These are phyloP conservation scores for Fusarium tricinctum DNA, from an alignment of 2,329 filamentous ascomycete genomes.

Conservation along the genomic window DNA sequence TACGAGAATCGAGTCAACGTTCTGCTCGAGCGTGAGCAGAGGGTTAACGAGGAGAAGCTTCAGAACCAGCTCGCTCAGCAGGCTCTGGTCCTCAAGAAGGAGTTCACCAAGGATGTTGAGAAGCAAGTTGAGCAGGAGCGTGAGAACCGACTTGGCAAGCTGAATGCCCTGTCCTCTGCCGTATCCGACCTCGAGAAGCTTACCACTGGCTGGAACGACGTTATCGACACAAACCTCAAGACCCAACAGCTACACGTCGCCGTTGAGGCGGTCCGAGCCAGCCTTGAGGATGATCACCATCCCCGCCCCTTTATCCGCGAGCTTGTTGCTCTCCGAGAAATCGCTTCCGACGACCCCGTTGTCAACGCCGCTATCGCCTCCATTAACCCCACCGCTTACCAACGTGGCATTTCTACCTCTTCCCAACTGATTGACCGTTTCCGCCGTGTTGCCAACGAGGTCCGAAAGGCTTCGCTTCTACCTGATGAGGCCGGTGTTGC, in stretches of 20 bases:
- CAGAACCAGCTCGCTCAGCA: conserved; percentile 92
- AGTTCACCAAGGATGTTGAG: conserved; percentile 84
- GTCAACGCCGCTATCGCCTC: conserved; percentile 96
- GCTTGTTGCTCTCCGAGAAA: conserved; percentile 93
- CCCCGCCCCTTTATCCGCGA: conserved; percentile 91
- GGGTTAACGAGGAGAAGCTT: conserved; percentile 85
- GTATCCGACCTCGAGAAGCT: conserved; percentile 89
- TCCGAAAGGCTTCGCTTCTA: conserved; percentile 92
- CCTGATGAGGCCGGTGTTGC: conserved; percentile 95
- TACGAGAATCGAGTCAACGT: conserved; percentile 86
- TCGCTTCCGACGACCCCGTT: conserved; percentile 84
- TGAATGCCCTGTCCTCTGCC: conserved; percentile 81
- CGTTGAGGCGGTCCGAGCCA: conserved; percentile 90
- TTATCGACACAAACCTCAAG: conserved; percentile 90
- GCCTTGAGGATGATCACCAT: conserved; percentile 77
- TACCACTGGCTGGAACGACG: conserved; percentile 88
- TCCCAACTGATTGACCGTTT: conserved; percentile 95
- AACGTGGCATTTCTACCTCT: conserved; percentile 86
- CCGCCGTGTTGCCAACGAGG: conserved; percentile 90
- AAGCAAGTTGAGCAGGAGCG: conserved; percentile 90
- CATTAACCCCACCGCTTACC: conserved; percentile 94
- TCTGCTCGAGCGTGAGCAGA: conserved; percentile 82
- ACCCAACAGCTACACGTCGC: conserved; percentile 98
- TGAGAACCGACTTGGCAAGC: conserved; percentile 85
- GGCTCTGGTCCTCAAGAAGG: conserved; percentile 87